These are phyloP conservation scores for Cryptococcus sp. DNA, from an alignment of 1,284 basidiomycete genomes.

Conservation along the genomic window DNA sequence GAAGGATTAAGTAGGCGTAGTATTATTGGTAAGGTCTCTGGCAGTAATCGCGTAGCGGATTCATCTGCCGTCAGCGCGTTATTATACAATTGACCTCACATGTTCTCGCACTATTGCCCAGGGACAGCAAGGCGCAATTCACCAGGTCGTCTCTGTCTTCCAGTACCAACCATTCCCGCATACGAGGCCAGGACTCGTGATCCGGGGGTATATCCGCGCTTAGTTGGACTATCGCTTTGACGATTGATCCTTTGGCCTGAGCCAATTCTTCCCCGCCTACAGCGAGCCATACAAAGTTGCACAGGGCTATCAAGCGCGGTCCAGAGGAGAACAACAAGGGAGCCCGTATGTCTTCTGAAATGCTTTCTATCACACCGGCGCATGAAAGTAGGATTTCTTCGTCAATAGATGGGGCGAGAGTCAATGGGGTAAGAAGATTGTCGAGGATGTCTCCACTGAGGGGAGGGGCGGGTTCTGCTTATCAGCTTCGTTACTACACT, in stretches of 20 bases:
- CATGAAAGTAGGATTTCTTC: not conserved
- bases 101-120: constrained; percentile 57
- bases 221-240: constrained; percentile 80
- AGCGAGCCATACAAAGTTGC: not conserved
- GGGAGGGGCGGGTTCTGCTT: not conserved
- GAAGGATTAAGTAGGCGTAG: constrained; percentile 62
- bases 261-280: constrained; percentile 58
- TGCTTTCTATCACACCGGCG: not conserved
- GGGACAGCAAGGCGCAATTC: constrained; percentile 53
- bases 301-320: not conserved
- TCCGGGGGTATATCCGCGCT: constrained; percentile 70
- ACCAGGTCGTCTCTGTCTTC: constrained; percentile 53
- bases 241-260: constrained; percentile 77
- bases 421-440: not conserved
- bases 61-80: constrained; percentile 10
- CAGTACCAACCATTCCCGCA: constrained; percentile 72
- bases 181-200: constrained; percentile 67
- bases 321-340: not conserved
- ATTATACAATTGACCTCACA: not conserved
- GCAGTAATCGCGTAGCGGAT: constrained; percentile 7
- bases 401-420: not conserved
- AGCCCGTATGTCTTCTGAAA: not conserved
- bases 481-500: not conserved
- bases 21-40: constrained; percentile 18
- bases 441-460: not conserved